These are phyloP conservation scores for Colletotrichum karsti DNA, from an alignment of 2,329 filamentous ascomycete genomes.

Conservation along the genomic window DNA sequence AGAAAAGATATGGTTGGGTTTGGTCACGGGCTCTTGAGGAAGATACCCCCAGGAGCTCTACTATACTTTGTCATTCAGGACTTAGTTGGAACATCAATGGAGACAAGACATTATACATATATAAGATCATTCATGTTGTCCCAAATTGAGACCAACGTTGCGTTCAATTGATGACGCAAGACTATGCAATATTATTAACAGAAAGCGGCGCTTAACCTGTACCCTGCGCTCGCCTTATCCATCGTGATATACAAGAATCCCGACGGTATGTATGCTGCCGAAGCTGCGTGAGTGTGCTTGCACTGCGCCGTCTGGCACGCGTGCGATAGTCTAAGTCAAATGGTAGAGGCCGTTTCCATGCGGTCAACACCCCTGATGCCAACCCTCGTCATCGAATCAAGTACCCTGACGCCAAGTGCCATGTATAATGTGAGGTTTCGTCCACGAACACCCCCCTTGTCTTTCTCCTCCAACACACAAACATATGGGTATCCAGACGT, in stretches of 20 bases:
- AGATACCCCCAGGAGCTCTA: no score
- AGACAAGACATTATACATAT: no score
- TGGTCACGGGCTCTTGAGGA: no score
- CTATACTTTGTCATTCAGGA: no score
- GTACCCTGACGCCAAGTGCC: slow-evolving; percentile 11
- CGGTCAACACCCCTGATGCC: neutral
- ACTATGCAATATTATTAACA: neutral
- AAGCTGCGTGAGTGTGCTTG: neutral
- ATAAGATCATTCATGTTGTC: no score
- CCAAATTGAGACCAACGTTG: no score
- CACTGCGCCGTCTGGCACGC: neutral
- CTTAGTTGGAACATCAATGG: no score
- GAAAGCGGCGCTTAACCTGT: neutral
- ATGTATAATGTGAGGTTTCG: slow-evolving; percentile 13
- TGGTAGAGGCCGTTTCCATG: slow-evolving; percentile 8
- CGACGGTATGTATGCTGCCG: slow-evolving; percentile 5
- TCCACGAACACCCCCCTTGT: neutral
- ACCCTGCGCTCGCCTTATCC: neutral
- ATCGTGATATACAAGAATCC: slow-evolving; percentile 18
- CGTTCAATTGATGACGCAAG: no score
- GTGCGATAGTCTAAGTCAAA: neutral
- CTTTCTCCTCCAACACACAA: neutral
- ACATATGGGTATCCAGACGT: no score
- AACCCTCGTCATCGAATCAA: slow-evolving; percentile 6
- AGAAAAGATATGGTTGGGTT: no score